Base-by-base conservation (phyloP, 2,329 filamentous ascomycete genomes). In the Exophiala dermatitidis region DNA sequence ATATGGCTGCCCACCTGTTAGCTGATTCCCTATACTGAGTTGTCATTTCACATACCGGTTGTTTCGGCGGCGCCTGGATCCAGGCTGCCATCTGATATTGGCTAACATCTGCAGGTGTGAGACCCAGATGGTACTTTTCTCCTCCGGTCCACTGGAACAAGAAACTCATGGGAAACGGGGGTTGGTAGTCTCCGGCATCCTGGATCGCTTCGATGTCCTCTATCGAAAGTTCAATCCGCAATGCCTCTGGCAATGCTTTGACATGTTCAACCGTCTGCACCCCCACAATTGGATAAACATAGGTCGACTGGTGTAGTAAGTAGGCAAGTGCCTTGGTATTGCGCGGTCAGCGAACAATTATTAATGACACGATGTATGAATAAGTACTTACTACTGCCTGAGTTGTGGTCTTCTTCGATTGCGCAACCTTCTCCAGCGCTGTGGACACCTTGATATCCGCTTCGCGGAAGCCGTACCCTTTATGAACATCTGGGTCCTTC, bases 151-250 rank as follows among this genome's bases (percentile, higher is more conserved):
- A 12, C 43, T 46, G n/a, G n/a, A n/a, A n/a, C 43, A 46, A 33
- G 29, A 46, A 46, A 10, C 5, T 70, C 63, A 67, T 65, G 0
- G 80, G 79, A 66, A 81, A 83, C 0, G 80, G 80, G 30, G 73
- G 34, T n/a, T 83, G 75, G 58, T 84, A 84, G 3, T 70, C 63
- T 42, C 69, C 67, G 7, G 76, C 74, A 2, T 63, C 65, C 57
- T 84, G 80, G 53, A 84, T 77, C 56, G 77, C 72, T 29, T 69
- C 65, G 5, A 83, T 69, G 48, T 84, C 77, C 8, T 78, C 72
- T 0, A 74, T 68, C 0, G 72, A 74, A 49, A 84, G 66, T 30
- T 64, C 58, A 36, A 83, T 63, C 2, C 64, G 70, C 51, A 84
- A 60, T 0, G 77, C 79, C 60, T 77, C 70, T 52, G 84, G 79